phyloP scores from a whole-genome alignment of 2,329 filamentous ascomycete genomes.

The Penicillium nordicum region DNA sequence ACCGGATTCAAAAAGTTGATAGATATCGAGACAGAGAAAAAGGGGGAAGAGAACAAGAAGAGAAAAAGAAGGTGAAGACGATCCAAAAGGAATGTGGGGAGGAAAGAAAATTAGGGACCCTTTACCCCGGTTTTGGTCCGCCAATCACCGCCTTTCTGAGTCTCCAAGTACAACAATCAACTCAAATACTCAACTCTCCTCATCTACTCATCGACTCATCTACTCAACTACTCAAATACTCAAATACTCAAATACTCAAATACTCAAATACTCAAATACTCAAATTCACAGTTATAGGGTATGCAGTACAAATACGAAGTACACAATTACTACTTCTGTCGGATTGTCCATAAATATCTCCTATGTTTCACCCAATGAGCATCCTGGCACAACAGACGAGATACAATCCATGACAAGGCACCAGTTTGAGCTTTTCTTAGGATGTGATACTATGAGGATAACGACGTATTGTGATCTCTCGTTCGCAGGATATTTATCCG shows the following conservation, averaged over 20 bases:
- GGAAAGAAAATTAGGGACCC: not conserved
- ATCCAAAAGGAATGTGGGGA: conserved; percentile 4
- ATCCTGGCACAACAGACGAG: not conserved
- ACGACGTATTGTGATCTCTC: not conserved
- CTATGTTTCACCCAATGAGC: not conserved
- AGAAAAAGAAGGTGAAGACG: conserved; percentile 1
- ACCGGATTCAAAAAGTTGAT: not conserved
- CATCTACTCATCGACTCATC: not conserved
- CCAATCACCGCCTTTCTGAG: not conserved
- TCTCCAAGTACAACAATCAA: not conserved
- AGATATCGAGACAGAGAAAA: not conserved
- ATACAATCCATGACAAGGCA: not conserved
- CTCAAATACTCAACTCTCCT: not conserved
- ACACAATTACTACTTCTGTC: not conserved
- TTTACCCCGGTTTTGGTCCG: conserved; percentile 5
- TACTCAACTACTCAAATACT: not conserved
- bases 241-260: too few relatives aligned
- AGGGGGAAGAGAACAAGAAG: not conserved
- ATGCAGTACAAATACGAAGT: too few relatives aligned
- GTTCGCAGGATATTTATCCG: not conserved
- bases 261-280: not conserved
- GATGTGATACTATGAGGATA: not conserved
- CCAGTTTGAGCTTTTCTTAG: not conserved
- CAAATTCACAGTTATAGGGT: too few relatives aligned
- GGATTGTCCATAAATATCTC: not conserved